Evolutionary conservation across 495 filamentous ascomycete species (phyloP).

Genomic region (Pyrenopolyporus hunteri): DNA sequence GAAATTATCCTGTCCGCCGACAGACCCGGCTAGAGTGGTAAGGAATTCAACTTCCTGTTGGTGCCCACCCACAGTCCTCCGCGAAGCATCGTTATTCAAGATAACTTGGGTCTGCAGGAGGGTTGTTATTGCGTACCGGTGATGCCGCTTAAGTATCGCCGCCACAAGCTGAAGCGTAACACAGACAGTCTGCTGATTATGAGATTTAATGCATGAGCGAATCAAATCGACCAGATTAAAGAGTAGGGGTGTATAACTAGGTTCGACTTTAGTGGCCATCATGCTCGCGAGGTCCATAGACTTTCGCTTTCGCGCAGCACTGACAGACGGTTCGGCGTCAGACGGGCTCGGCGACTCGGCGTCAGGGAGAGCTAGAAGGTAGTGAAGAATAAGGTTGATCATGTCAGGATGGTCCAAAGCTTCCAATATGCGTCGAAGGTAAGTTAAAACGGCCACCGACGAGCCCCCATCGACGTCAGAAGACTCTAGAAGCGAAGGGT

Average conservation of each 20-base stretch:
- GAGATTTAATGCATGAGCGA: conserved; percentile 80
- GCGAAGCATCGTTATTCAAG: conserved; percentile 52
- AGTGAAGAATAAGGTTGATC: conserved; percentile 90
- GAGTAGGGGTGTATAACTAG: conserved; percentile 78
- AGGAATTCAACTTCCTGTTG: conserved; percentile 79
- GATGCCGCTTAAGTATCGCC: conserved; percentile 83
- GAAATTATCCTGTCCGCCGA: conserved; percentile 73
- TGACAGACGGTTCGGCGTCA: conserved; percentile 45
- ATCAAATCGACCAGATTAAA: conserved; percentile 96
- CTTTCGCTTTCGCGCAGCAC: conserved; percentile 78
- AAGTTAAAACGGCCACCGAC: conserved; percentile 92
- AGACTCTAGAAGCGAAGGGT: conserved; percentile 93
- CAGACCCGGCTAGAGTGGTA: conserved; percentile 70
- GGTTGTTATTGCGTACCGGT: conserved; percentile 79
- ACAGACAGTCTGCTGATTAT: conserved; percentile 84
- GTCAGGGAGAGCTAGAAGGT: conserved; percentile 79
- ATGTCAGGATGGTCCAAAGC: conserved; percentile 90
- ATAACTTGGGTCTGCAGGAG: conserved; percentile 69
- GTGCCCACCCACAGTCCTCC: conserved; percentile 78
- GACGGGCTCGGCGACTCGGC: conserved; percentile 25
- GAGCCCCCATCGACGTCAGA: conserved; percentile 97
- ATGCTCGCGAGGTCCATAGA: conserved; percentile 85
- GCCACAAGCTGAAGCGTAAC: conserved; percentile 86
- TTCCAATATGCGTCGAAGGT: conserved; percentile 88
- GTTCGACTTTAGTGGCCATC: conserved; percentile 69